Evolutionary conservation across 495 filamentous ascomycete species (phyloP).

Genomic region (Penicillium lividum): DNA sequence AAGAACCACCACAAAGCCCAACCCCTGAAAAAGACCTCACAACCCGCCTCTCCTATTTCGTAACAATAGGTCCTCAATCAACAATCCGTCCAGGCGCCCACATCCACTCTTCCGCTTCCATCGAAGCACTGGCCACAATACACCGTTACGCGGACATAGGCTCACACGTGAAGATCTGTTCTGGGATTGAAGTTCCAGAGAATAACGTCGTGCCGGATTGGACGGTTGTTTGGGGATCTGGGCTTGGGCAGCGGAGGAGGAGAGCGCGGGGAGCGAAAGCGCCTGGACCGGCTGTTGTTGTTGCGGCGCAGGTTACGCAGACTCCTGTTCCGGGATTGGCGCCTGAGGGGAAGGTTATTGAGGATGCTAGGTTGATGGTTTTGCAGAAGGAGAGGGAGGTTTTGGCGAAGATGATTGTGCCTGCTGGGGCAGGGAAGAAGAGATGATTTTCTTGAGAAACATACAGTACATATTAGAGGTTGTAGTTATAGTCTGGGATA

Average conservation of each 20-base stretch:
- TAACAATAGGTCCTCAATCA: constrained; percentile 36
- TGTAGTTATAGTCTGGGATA: background rate
- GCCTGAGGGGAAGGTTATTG: constrained; percentile 39
- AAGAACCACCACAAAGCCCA: background rate
- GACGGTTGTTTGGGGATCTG: constrained; percentile 47
- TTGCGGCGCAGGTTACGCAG: constrained; percentile 23
- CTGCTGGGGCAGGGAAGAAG: constrained; percentile 32
- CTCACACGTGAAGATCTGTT: constrained; percentile 44
- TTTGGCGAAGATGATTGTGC: constrained; percentile 39
- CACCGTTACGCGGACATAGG: constrained; percentile 35
- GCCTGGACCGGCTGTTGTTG: constrained; percentile 25
- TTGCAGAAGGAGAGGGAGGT: constrained; percentile 48
- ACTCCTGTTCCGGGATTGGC: constrained; percentile 23
- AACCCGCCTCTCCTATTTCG: constrained; percentile 39
- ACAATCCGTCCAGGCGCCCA: constrained; percentile 38
- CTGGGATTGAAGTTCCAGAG: constrained; percentile 35
- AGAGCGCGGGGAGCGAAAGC: constrained; percentile 28
- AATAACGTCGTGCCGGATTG: constrained; percentile 36
- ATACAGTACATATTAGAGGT: background rate
- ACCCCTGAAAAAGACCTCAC: constrained; percentile 9
- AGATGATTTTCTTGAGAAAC: constrained; percentile 20
- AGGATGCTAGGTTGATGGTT: constrained; percentile 49
- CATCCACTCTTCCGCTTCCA: constrained; percentile 35
- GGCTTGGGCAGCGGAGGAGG: constrained; percentile 36
- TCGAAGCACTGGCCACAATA: constrained; percentile 39